Conservation (phyloP, 768 basidiomycete genomes). For the Tulasnella sp. region DNA sequence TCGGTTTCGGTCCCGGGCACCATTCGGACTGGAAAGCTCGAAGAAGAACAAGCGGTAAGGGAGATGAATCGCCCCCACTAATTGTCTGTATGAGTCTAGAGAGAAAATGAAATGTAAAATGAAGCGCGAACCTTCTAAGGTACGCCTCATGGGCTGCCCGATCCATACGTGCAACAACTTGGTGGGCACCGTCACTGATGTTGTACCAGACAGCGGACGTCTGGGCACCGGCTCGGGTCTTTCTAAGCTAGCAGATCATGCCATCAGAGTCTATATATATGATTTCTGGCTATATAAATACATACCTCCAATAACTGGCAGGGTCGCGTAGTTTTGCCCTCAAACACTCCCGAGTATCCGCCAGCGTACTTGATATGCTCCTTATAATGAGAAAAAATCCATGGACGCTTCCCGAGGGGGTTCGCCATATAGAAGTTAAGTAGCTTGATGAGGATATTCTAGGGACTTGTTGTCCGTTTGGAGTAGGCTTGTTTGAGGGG, state of each 20-base stretch:
- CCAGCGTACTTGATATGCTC: not conserved
- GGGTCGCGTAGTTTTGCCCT: not conserved
- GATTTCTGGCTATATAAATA: not conserved
- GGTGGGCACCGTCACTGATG: not conserved
- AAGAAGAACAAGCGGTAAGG: not conserved
- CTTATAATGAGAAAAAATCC: not conserved
- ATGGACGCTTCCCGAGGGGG: not conserved
- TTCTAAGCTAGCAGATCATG: not conserved
- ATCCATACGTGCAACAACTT: not conserved
- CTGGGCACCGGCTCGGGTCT: not conserved
- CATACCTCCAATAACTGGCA: constrained; percentile 6
- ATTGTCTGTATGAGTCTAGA: not conserved
- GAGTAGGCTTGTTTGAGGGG: not conserved
- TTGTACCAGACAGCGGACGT: not conserved
- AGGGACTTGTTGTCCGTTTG: too few relatives aligned
- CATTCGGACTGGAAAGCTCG: not conserved
- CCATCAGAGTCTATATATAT: not conserved
- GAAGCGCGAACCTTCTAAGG: not conserved
- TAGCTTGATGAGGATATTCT: too few relatives aligned
- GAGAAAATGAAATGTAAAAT: not conserved
- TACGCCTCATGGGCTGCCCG: not conserved
- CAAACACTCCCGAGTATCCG: not conserved
- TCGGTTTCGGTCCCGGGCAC: not conserved
- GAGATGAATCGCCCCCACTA: not conserved
- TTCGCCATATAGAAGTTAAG: not conserved